Base-by-base conservation (phyloP, 345 rosid species). In the Gossypium thurberi region DNA sequence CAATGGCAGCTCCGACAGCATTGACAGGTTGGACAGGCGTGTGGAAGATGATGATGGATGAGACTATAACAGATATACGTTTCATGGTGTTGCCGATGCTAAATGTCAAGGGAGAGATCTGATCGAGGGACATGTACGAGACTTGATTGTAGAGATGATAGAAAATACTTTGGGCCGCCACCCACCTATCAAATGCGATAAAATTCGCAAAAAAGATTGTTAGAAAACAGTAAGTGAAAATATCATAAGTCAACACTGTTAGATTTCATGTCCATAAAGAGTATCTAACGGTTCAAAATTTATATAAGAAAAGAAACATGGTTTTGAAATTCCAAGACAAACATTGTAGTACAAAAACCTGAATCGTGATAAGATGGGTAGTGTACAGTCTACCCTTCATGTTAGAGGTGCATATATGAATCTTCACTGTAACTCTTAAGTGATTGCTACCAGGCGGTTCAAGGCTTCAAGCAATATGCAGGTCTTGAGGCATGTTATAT, bases 81-180 rank as follows among this genome's bases (percentile, higher is more conserved):
- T 95, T 95, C 98, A 95, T 91, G 18, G 98, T 92, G 86, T 94
- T 94, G 63, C 98, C 98, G 0, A 94, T 81, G 81, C 98, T 94
- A 79, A 94, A 94, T n/a, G 98, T 94, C 87, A 94, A 82, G 57
- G 98, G 97, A 69, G 98, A 90, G 71, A 94, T 94, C 82, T 94
- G 82, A 60, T 94, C 97, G 50, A 94, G 85, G n/a, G 98, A 92
- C 98, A 94, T 94, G 86, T 94, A 94, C 15, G 98, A 94, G 75
- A 94, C 98, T 76, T 94, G 98, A 74, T 94, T 94, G 87, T 95
- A 95, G 64, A 95, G 91, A 74, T 95, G 99, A 75, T 92, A 95
- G 92, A 95, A 95, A 77, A 95, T 87, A 71, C 99, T 95, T 78
- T 95, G 99, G 0, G 98, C 99, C 17, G 79, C 96, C 82, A 92